Evolutionary conservation across 2,329 filamentous ascomycete species (phyloP), one percentile per base, ranked within the genome.

Genomic region (Periconia sp.): DNA sequence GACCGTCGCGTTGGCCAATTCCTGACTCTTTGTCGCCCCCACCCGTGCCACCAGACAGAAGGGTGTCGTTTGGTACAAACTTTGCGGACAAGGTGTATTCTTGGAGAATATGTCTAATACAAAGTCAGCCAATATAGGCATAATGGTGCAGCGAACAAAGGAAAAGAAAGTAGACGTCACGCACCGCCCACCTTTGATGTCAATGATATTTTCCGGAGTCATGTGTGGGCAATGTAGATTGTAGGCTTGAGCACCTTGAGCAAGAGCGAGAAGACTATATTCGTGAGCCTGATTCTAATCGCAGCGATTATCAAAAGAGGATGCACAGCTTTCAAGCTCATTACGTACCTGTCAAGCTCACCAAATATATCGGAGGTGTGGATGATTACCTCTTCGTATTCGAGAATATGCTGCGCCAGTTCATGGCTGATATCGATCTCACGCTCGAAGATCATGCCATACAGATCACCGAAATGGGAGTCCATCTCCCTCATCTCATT

Each of bases 361-460:
- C 92, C 93, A 67, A 91, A 91, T 1, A 90, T 75, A 61, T 93
- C 87, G 0, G 92, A 96, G n/a, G 87, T 86, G 1, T 77, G 71
- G 3, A 84, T 75, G 10, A 99, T 80, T 6, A 85, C 70, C 1
- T 82, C 77, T 66, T 93, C 87, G 58, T 89, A 84, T 56, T 85
- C 77, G 0, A 97, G 77, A 15, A 97, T 79, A 37, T 79, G 81
- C 45, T 89, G 84, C 1, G 90, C 85, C 30, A 99, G 83, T 3
- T 83, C 78, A 64, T 97, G 89, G 0, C 94, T 82, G 42, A 97
- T 90, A 61, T 96, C 90, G 43, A 97, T 92, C 70, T 99, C 93
- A 51, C 85, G 85, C 65, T 96, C 92, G 89, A 90, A 89, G 52
- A 99, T 96, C 53, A 85, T 81, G 37, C 89, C 86, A 64, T 93